A percentile compares a stretch with the other conserved stretches of the same genome.
phyloP scores from a whole-genome alignment of 257 asterid species.

The Gentiana macrophylla region DNA sequence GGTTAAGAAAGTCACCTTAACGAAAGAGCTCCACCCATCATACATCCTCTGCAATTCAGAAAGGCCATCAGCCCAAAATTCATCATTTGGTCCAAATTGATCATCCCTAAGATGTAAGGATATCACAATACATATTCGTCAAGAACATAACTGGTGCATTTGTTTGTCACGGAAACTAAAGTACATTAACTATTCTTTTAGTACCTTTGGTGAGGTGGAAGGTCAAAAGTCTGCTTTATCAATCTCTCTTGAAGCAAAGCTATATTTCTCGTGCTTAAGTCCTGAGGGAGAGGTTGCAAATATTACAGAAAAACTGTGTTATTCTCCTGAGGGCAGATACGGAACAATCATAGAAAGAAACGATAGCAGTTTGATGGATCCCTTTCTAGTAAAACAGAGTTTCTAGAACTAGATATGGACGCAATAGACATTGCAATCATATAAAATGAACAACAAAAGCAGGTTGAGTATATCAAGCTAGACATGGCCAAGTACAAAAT shows the following conservation, averaged over 20 bases:
- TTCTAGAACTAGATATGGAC: too few species aligned
- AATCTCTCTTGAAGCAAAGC: constrained; percentile 28
- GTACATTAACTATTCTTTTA: constrained; percentile 10
- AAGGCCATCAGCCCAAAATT: constrained; percentile 30
- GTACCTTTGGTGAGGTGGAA: constrained; percentile 45
- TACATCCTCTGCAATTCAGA: constrained; percentile 50
- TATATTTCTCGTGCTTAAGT: constrained; percentile 22
- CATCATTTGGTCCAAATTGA: constrained; percentile 21
- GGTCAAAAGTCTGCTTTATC: constrained; percentile 38
- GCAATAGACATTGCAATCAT: too few species aligned
- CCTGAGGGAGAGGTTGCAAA: constrained; percentile 25
- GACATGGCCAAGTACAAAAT: neutral
- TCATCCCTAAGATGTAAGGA: constrained; percentile 24
- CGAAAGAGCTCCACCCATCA: constrained; percentile 52
- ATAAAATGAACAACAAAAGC: too few species aligned
- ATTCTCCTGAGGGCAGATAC: too few species aligned
- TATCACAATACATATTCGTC: constrained; percentile 17
- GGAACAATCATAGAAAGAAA: too few species aligned
- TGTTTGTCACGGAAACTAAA: constrained; percentile 4
- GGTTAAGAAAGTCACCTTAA: constrained; percentile 39
- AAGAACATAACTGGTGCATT: neutral
- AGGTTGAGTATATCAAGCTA: too few species aligned
- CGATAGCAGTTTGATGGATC: too few species aligned
- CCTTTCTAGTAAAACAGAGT: too few species aligned
- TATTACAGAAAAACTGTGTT: too few species aligned